Conservation (phyloP, 148 eudicot genomes). For the Linanthus parryae region DNA sequence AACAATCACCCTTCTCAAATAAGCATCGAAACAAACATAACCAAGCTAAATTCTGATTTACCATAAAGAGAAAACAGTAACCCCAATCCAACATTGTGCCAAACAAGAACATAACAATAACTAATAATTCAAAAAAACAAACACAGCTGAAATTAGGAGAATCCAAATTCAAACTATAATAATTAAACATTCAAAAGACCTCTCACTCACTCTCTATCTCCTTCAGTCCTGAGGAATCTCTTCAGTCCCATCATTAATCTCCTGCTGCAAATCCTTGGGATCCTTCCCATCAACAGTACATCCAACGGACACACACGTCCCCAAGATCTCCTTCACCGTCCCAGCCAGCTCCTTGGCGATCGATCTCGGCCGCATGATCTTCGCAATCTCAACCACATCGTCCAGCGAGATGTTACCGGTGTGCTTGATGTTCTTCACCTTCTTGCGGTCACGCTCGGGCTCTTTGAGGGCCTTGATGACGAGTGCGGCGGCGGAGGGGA, state of each 20-base stretch:
- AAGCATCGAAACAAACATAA: too few species aligned
- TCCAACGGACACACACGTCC: constrained; percentile 27
- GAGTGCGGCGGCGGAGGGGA: constrained; percentile 30
- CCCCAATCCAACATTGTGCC: too few species aligned
- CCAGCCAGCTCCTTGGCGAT: constrained; percentile 27
- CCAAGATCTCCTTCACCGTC: constrained; percentile 26
- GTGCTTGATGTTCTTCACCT: constrained; percentile 30
- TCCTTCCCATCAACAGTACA: constrained; percentile 30
- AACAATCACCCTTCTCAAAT: too few species aligned
- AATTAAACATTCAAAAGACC: too few species aligned
- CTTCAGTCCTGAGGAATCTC: constrained; percentile 23
- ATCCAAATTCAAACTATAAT: too few species aligned
- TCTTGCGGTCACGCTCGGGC: constrained; percentile 32
- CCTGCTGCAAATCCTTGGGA: constrained; percentile 30
- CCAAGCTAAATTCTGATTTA: too few species aligned
- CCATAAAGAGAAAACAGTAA: too few species aligned
- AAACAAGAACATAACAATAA: too few species aligned
- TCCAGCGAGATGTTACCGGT: constrained; percentile 24
- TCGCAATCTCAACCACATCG: constrained; percentile 28
- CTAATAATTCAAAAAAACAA: too few species aligned
- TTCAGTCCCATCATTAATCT: constrained; percentile 19
- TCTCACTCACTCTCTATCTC: not conserved
- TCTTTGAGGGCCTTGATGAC: constrained; percentile 28
- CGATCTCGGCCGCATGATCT: constrained; percentile 22
- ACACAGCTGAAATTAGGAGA: too few species aligned